These are phyloP conservation scores for Novymonas esmeraldas DNA, from an alignment of 208 protist genomes.

Conservation along the genomic window DNA sequence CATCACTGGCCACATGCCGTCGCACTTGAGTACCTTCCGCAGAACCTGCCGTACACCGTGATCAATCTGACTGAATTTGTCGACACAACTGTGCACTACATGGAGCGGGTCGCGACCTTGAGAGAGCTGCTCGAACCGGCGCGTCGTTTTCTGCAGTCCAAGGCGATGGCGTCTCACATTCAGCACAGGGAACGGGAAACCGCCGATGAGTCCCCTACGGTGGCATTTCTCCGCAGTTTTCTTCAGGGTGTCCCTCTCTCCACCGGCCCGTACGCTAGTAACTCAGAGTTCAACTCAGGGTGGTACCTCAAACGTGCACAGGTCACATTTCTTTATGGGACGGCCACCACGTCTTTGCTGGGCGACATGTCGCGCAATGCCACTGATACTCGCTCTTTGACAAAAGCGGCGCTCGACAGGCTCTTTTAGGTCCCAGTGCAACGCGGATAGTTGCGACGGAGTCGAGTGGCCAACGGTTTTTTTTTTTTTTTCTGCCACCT, in stretches of 20 bases:
- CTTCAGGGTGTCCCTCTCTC: constrained; percentile 70
- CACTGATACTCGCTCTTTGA: constrained; percentile 51
- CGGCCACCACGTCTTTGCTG: constrained; percentile 66
- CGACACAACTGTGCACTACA: constrained; percentile 72
- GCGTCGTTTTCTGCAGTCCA: constrained; percentile 39
- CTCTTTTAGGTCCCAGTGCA: constrained; percentile 32
- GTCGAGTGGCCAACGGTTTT: too few relatives aligned
- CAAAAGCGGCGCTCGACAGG: constrained; percentile 23
- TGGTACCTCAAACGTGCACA: constrained; percentile 65
- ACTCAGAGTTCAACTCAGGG: constrained; percentile 34
- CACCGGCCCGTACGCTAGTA: constrained; percentile 50
- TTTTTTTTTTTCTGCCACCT: too few relatives aligned
- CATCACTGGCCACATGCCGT: constrained; percentile 68
- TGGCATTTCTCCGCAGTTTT: constrained; percentile 53
- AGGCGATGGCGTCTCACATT: constrained; percentile 46
- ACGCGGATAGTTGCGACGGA: too few relatives aligned
- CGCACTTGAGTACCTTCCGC: constrained; percentile 55
- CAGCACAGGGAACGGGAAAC: background rate
- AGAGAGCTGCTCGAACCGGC: constrained; percentile 40
- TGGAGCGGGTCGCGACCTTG: constrained; percentile 67
- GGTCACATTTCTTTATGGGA: constrained; percentile 48
- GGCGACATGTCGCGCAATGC: constrained; percentile 55
- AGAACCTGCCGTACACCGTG: constrained; percentile 71
- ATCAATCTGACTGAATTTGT: constrained; percentile 72
- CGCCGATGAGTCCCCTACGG: constrained; percentile 12